Evolutionary conservation across 2,329 filamentous ascomycete species (phyloP), one percentile per base, ranked within the genome.

Genomic region (Pseudocercospora fijiensis): DNA sequence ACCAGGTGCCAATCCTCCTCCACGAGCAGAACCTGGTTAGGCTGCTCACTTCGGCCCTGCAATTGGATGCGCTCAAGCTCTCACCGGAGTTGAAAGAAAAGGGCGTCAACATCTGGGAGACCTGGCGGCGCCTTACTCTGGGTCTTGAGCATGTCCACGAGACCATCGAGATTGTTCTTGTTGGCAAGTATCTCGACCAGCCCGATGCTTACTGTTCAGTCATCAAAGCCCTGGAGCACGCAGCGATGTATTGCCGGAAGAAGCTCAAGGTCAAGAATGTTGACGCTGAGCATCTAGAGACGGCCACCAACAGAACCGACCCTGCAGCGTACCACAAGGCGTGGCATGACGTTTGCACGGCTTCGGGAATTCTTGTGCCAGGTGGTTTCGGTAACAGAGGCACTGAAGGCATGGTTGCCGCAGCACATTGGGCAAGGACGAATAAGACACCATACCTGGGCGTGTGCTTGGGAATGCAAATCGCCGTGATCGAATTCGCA

Each of bases 1-100:
- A 99, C 79, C 93, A 96, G 69, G 94, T 98, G 2, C 95, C 95
- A 0, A 83, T 97, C n/a, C 89, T 98, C 24, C 88, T 98, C 13
- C 86, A 94, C 71, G 84, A 92, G 70, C 91, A 98, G 79, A 86
- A 88, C 24, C 82, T 98, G 1, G 81, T 94, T 8, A 77, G 82
- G 11, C 84, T 87, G n/a, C 81, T 98, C 60, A 83, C 83, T 41
- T 79, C 84, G 18, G 83, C 87, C 18, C 82, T 97, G 30, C 82
- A 84, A 37, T 84, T 96, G 10, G 84, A 90, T 65, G 65, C 61
- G 2, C 60, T 76, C 26, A 65, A 68, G 18, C 82, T 87, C 57
- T 72, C 86, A 1, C 79, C 84, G 4, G 74, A 79, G 2, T 81
- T 89, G 56, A 75, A 87, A 0, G 76, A 83, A 18, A 86, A 88